Base-by-base conservation (phyloP, 2,329 filamentous ascomycete species). In the Xylariaceae sp. region DNA sequence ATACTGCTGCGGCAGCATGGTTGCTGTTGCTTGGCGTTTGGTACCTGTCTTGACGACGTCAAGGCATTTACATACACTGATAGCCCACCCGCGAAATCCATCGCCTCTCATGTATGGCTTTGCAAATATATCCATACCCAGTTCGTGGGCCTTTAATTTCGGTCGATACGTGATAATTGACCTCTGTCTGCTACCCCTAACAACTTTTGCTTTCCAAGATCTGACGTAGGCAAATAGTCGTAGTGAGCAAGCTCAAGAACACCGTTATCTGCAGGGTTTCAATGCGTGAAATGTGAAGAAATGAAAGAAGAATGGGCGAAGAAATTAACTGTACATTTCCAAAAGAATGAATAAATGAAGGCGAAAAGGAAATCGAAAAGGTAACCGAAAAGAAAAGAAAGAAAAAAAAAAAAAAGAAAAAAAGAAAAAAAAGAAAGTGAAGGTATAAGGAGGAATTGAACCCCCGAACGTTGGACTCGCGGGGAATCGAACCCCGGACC, bases 401-500 rank as follows among this genome's bases (percentile, higher is more conserved):
- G 34, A 40, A 29, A 42, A 40, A 29, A 42, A 39, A 39, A 35
- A 35, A 12, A 37, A 1, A 32, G 34, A 40, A 29, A 42, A n/a
- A n/a, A n/a, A n/a, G n/a, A n/a, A n/a, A n/a, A 40, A 34, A 26
- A 7, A 30, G 42, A 57, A 51, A 52, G 37, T 2, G 5, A 7
- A 9, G 51, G 54, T 54, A 56, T 11, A 51, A 19, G 52, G 49
- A 52, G 52, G 55, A 55, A 57, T 57, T 12, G 9, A 57, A 57
- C 55, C 55, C 34, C 52, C 45, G 35, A 57, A 9, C 19, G 30
- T 37, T 59, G 59, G 53, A 59, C 59, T 59, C 57, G 55, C 59
- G 56, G 56, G 56, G 56, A 58, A 58, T 58, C 46, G 56, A 58
- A 58, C 56, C 56, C 56, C 56, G 56, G 56, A 58, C 56, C 56